Evolutionary conservation across 2,329 filamentous ascomycete genomes (phyloP).

Genomic region (Ophiobolus disseminans): DNA sequence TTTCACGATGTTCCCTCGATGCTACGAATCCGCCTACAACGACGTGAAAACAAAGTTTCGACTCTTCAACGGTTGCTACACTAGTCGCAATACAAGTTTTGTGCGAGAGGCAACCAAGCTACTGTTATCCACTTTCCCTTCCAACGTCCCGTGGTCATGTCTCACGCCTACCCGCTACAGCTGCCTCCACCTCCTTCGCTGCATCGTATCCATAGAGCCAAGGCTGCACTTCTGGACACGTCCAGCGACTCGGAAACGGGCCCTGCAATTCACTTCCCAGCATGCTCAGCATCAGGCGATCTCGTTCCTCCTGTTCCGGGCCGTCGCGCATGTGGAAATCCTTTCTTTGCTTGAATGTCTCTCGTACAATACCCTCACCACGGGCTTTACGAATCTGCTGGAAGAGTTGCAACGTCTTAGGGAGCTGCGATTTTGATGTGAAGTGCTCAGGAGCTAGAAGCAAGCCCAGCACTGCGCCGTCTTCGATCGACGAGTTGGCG

Average conservation of each 20-base stretch:
- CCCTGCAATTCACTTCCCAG: slow-evolving; percentile 58
- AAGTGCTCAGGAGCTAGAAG: slow-evolving; percentile 52
- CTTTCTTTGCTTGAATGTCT: slow-evolving; percentile 62
- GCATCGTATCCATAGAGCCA: slow-evolving; percentile 49
- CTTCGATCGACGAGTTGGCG: slow-evolving; percentile 72
- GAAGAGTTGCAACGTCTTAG: slow-evolving; percentile 53
- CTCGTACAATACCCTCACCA: slow-evolving; percentile 64
- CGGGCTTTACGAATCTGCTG: slow-evolving; percentile 56
- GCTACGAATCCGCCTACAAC: too few species aligned
- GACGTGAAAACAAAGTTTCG: too few species aligned
- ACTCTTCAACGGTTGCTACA: too few species aligned
- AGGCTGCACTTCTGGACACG: slow-evolving; percentile 44
- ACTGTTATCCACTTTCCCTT: too few species aligned
- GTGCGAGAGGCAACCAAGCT: too few species aligned
- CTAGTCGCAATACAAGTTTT: too few species aligned
- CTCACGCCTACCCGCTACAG: slow-evolving; percentile 8
- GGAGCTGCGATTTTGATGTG: slow-evolving; percentile 27
- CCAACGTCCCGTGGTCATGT: neutral
- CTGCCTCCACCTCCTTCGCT: slow-evolving; percentile 36
- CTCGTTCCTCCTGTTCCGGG: slow-evolving; percentile 64
- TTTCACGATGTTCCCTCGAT: too few species aligned
- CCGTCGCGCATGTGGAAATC: slow-evolving; percentile 58
- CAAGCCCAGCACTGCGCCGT: slow-evolving; percentile 69
- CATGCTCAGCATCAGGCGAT: slow-evolving; percentile 64
- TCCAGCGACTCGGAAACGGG: slow-evolving; percentile 69